A percentile compares a stretch with the other conserved stretches of the same genome.
Conservation (phyloP, 495 filamentous ascomycete genomes). For the Bryoglossum gracile region DNA sequence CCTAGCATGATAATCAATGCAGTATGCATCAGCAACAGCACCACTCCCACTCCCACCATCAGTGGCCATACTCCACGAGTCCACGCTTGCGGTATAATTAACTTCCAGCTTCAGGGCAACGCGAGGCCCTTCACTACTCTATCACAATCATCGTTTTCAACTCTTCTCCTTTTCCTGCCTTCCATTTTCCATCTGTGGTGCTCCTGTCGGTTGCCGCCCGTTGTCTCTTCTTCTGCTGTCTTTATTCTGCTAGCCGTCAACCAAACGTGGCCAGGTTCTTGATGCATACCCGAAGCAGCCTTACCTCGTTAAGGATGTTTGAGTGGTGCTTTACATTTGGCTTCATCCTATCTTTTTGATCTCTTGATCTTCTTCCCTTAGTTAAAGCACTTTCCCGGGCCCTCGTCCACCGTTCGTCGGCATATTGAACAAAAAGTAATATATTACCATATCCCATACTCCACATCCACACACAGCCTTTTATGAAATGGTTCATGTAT, state of each 20-base stretch:
- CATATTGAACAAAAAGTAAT: conserved; percentile 1
- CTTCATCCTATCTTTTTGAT: conserved; percentile 24
- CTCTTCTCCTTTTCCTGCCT: too few relatives aligned
- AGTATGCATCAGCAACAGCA: conserved; percentile 24
- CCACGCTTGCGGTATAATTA: conserved; percentile 8
- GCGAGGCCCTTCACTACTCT: too few relatives aligned
- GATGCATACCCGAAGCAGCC: conserved; percentile 24
- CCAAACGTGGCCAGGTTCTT: conserved; percentile 23
- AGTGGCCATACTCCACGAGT: neutral
- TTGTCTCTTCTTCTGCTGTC: conserved; percentile 21
- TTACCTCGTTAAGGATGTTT: conserved; percentile 17
- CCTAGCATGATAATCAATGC: conserved; percentile 25
- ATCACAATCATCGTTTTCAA: too few relatives aligned
- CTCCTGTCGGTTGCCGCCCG: conserved; percentile 24
- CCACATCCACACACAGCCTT: neutral
- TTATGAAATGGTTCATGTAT: conserved; percentile 12
- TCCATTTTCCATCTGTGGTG: conserved; percentile 18
- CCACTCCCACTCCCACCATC: too few relatives aligned
- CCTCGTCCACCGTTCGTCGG: conserved; percentile 7
- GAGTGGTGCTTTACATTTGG: conserved; percentile 12
- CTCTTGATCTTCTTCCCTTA: conserved; percentile 6
- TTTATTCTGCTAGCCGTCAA: conserved; percentile 23
- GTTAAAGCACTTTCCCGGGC: neutral
- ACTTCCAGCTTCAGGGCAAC: conserved; percentile 13
- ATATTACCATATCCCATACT: conserved; percentile 2